Evolutionary conservation across 495 filamentous ascomycete species (phyloP).

Genomic region (Penicillium verhagenii): DNA sequence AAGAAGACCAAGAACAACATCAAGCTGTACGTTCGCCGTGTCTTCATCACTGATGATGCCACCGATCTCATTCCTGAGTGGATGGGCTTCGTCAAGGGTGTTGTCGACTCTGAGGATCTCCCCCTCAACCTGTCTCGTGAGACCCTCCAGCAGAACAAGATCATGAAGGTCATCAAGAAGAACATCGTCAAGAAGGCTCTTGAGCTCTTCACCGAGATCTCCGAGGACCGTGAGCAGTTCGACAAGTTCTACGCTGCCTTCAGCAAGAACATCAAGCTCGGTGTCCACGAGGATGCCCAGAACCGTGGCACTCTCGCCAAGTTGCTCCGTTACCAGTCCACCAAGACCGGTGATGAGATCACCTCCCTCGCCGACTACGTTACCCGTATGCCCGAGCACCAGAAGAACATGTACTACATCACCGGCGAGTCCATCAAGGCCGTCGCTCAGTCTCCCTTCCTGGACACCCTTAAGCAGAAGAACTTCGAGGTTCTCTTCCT

Average conservation of each 20-base stretch:
- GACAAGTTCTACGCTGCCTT: slow-evolving; percentile 99
- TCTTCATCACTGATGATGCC: slow-evolving; percentile 99
- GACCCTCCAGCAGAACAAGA: slow-evolving; percentile 99
- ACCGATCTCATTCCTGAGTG: slow-evolving; percentile 99
- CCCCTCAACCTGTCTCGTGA: slow-evolving; percentile 99
- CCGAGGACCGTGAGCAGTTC: slow-evolving; percentile 99
- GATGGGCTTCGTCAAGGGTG: slow-evolving; percentile 99
- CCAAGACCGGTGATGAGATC: slow-evolving; percentile 93
- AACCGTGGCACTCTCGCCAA: slow-evolving; percentile 93
- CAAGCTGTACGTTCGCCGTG: slow-evolving; percentile 99
- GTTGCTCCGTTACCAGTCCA: slow-evolving; percentile 97
- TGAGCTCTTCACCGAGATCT: slow-evolving; percentile 97
- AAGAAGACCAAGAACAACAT: slow-evolving; percentile 99
- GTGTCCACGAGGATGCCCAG: slow-evolving; percentile 99
- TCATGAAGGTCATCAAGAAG: slow-evolving; percentile 99
- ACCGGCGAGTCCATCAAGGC: slow-evolving; percentile 99
- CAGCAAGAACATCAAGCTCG: slow-evolving; percentile 99
- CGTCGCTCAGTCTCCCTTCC: slow-evolving; percentile 96
- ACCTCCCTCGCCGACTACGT: slow-evolving; percentile 96
- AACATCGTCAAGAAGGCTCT: slow-evolving; percentile 99
- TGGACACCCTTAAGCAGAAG: slow-evolving; percentile 99
- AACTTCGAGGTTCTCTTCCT: slow-evolving; percentile 99
- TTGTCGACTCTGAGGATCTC: slow-evolving; percentile 99
- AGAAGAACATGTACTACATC: slow-evolving; percentile 99
- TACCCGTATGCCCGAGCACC: slow-evolving; percentile 98